phyloP scores from a whole-genome alignment of 202 grass and related monocot genomes.

The Alloteropsis angusta region DNA sequence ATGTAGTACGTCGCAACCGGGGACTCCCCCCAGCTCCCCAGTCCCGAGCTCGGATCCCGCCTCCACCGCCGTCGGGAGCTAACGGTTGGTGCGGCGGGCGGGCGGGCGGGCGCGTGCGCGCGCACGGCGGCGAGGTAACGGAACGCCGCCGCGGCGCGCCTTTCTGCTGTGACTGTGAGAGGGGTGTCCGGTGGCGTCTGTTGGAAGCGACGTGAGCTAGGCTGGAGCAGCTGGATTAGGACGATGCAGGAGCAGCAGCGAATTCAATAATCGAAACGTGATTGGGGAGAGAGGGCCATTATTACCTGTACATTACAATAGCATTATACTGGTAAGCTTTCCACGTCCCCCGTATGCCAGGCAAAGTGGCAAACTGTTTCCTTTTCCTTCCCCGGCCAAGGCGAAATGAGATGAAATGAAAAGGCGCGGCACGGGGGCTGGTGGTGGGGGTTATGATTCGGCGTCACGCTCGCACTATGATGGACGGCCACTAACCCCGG shows the following conservation, averaged over 20 bases:
- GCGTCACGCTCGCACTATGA: background rate
- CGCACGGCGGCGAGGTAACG: background rate
- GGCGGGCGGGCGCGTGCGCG: background rate
- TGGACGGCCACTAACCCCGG: constrained; percentile 9
- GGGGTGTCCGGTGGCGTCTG: constrained; percentile 20
- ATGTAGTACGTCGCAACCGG: background rate
- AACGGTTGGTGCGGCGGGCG: background rate
- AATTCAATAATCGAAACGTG: constrained; percentile 14
- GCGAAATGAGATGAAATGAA: background rate
- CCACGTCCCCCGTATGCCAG: constrained; percentile 16
- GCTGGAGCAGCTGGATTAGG: constrained; percentile 27
- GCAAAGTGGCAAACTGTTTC: background rate
- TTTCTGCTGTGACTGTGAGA: background rate
- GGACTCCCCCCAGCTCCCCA: background rate
- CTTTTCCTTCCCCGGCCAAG: background rate
- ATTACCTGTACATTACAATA: background rate
- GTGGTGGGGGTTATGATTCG: background rate
- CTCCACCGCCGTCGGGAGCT: background rate
- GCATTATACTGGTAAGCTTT: constrained; percentile 29
- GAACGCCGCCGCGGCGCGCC: background rate
- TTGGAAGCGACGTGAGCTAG: constrained; percentile 28
- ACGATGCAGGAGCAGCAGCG: background rate
- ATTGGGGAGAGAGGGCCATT: background rate
- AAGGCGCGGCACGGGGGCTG: background rate
- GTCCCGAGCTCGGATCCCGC: background rate